Base-by-base conservation (phyloP, 805 yeast genomes). In the Pichia phayaonensis region DNA sequence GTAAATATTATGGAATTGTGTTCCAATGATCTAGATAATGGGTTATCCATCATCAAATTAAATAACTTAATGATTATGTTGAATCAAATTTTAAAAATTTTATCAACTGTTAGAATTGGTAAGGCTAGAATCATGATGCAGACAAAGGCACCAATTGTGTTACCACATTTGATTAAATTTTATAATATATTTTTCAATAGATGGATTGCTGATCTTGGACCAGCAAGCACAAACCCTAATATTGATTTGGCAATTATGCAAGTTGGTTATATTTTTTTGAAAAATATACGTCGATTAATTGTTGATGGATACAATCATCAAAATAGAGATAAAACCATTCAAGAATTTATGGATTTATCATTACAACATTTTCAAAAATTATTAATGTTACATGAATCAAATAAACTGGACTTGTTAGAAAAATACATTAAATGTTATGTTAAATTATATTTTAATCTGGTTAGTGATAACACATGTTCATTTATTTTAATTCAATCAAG, bases 41-140 rank as follows among this genome's bases (percentile, higher is more conserved):
- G 18, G 7, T 6, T 11, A 3, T 76, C 80, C 54, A 64, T 80
- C 40, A 70, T 81, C 4, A 74, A 79, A 40, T 67, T 84, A 11
- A 80, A 80, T 61, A 87, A 89, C 59, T 59, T 80, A 13, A 71
- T 90, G 51, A 68, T 81, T 18, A 81, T 87, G 18, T 62, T 87
- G 48, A 88, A 88, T 64, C 96, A 90, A 63, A 74, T 87, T 4
- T 74, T 90, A 55, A 94, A 94, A 65, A 72, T 77, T 3, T 66
- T 92, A 24, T 75, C 90, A 1, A 70, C 84, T 49, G 90, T 90
- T 1, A 73, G 90, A 57, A 86, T 92, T 36, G 98, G 98, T 8
- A 77, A 88, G 54, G 80, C 92, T 2, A 77, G 86, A 58, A 82
- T 83, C 22, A 87, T 89, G 0, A 74, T 90, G 77, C 94, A 85